Base-by-base conservation (phyloP, 805 yeast genomes). In the Kluyveromyces aestuarii region DNA sequence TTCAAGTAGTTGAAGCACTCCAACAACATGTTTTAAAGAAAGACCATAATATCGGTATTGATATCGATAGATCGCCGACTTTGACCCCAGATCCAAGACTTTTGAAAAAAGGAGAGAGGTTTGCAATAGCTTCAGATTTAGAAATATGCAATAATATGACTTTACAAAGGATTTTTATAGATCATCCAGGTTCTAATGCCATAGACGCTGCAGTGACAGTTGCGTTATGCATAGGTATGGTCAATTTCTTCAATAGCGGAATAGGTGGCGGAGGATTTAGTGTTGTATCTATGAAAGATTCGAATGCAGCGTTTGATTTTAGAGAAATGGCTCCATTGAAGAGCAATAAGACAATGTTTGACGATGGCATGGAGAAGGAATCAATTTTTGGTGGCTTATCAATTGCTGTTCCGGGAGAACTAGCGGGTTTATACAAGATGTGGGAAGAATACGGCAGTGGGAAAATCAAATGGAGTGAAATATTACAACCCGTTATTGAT, bases 141-240 rank as follows among this genome's bases (percentile, higher is more conserved):
- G 68, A 71, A 39, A 46, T 63, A 6, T 66, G 70, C 49, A 64
- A 60, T 44, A 54, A 61, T 37, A 35, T 66, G 14, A 62, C 63
- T 2, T 45, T 61, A 17, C 47, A 53, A 1, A 50, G 55, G 7
- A 61, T 71, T 10, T 52, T 69, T 6, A 41, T 54, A 25, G 59
- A 57, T 44, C 57, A 49, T 36, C 66, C 66, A 16, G 63, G 59
- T 8, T 95, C 96, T 0, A 82, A 80, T 57, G 96, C 97, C 1
- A 96, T 96, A 0, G 99, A 91, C 63, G 96, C 96, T 0, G 87
- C 96, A 0, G 83, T 91, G 2, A 84, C 96, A 0, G 85, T 87
- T 11, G 87, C 95, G 0, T 71, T 91, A 27, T 91, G 99, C 61
- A 80, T 91, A 33, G 98, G 98, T 2, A 74, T 86, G 47, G 68